Evolutionary conservation across 371 early-diverging fungal genomes (phyloP).

Genomic region (Rhizopus sp.): DNA sequence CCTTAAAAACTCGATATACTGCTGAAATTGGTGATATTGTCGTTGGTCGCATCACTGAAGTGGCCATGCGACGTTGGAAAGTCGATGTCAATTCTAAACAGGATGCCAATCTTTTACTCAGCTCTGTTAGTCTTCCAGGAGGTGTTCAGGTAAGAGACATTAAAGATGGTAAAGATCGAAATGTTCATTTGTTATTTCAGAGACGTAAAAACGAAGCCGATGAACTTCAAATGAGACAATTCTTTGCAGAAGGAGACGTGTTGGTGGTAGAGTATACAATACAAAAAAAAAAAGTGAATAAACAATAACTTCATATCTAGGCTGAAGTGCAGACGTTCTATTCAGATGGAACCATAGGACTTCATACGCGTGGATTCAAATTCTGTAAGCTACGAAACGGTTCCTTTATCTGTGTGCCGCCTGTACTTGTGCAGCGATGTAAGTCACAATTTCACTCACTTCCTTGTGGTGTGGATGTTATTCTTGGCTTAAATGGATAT

Average conservation of each 20-base stretch:
- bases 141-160: conserved; percentile 80
- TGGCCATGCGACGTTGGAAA: conserved; percentile 87
- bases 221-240: conserved; percentile 97
- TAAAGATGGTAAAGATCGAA: background rate
- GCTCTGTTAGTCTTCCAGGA: conserved; percentile 96
- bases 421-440: conserved; percentile 85
- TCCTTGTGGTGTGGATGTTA: conserved; percentile 87
- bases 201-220: conserved; percentile 97
- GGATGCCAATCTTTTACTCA: conserved; percentile 89
- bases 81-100: conserved; percentile 92
- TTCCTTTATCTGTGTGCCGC: conserved; percentile 81
- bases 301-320: conserved; percentile 26
- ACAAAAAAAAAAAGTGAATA: background rate
- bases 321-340: conserved; percentile 97
- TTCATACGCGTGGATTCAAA: conserved; percentile 96
- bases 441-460: conserved; percentile 91
- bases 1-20: conserved; percentile 86
- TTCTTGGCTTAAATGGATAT: conserved; percentile 97
- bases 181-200: conserved; percentile 28
- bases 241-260: conserved; percentile 95
- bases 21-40: conserved; percentile 99
- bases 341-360: conserved; percentile 83
- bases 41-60: conserved; percentile 95
- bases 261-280: conserved; percentile 67
- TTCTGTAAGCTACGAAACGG: conserved; percentile 98